Percentiles rank a stretch among this genome's conserved stretches.
Conservation (phyloP, 2,329 filamentous ascomycete genomes). For the Colletotrichum sp. region DNA sequence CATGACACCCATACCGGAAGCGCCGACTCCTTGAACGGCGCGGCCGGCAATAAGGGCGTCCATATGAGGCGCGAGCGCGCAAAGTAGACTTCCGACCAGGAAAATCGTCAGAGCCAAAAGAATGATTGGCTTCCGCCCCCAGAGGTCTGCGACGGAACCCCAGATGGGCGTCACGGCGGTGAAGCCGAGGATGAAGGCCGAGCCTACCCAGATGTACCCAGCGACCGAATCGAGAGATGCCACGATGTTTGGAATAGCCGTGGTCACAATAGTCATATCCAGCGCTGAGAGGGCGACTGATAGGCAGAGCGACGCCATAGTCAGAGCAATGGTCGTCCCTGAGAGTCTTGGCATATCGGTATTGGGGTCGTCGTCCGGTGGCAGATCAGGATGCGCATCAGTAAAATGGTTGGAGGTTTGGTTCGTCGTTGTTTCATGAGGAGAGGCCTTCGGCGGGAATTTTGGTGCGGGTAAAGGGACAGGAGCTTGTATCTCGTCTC, state of each 20-base stretch:
- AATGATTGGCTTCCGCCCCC: constrained; percentile 43
- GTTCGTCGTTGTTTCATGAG: not conserved
- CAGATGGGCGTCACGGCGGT: constrained; percentile 30
- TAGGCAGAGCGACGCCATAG: constrained; percentile 36
- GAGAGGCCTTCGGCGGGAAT: not conserved
- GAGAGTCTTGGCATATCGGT: not conserved
- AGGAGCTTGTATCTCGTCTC: not conserved
- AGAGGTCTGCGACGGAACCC: constrained; percentile 51
- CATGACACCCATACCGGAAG: constrained; percentile 51
- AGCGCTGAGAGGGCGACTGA: constrained; percentile 47
- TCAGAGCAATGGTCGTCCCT: constrained; percentile 26
- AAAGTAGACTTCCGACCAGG: constrained; percentile 57
- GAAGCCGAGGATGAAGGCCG: constrained; percentile 53
- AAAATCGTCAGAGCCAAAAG: constrained; percentile 41
- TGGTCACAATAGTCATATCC: constrained; percentile 57
- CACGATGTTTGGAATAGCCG: constrained; percentile 51
- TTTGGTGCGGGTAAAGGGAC: not conserved
- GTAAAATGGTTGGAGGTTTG: not conserved
- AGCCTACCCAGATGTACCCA: constrained; percentile 49
- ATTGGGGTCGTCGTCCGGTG: not conserved
- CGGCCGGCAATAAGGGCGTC: constrained; percentile 44
- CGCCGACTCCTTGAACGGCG: constrained; percentile 49
- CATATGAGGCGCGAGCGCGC: constrained; percentile 48
- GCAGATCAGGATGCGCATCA: not conserved
- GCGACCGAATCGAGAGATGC: constrained; percentile 40